These are phyloP conservation scores for Fusarium nanum DNA, from an alignment of 2,329 filamentous ascomycete species.

Conservation along the genomic window DNA sequence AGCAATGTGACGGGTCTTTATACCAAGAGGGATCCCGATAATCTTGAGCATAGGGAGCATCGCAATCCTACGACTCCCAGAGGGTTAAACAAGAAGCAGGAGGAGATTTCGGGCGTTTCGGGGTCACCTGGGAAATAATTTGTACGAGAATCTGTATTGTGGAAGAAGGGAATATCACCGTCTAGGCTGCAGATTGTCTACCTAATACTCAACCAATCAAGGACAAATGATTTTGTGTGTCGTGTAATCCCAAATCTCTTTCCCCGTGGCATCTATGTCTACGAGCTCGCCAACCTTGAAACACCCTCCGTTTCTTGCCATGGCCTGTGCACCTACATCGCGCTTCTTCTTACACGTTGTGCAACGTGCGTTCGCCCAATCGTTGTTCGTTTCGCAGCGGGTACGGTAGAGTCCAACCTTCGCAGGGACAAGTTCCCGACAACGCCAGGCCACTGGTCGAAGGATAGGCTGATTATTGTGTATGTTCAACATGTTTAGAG, in stretches of 20 bases:
- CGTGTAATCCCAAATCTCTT: background rate
- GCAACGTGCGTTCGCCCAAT: background rate
- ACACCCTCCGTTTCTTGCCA: background rate
- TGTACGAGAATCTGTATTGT: too few relatives aligned
- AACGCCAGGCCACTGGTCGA: background rate
- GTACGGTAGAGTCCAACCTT: background rate
- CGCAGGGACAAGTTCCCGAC: background rate
- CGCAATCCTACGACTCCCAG: background rate
- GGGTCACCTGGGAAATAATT: background rate
- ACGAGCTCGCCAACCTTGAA: background rate
- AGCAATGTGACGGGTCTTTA: background rate
- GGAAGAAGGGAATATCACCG: too few relatives aligned
- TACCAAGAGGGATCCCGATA: background rate
- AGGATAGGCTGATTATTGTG: background rate
- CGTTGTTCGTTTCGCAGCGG: background rate
- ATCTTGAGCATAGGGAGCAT: background rate
- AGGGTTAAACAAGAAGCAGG: background rate
- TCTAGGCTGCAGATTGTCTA: background rate
- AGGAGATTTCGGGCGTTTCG: background rate
- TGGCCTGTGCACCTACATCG: background rate
- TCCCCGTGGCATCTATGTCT: background rate
- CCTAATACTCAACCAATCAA: background rate
- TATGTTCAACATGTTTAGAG: background rate
- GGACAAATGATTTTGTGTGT: too few relatives aligned
- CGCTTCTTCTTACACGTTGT: background rate